A percentile compares a stretch with the other conserved stretches of the same genome.
These are phyloP conservation scores for Cladosporium sp. DNA, from an alignment of 2,329 filamentous ascomycete species.

Conservation along the genomic window DNA sequence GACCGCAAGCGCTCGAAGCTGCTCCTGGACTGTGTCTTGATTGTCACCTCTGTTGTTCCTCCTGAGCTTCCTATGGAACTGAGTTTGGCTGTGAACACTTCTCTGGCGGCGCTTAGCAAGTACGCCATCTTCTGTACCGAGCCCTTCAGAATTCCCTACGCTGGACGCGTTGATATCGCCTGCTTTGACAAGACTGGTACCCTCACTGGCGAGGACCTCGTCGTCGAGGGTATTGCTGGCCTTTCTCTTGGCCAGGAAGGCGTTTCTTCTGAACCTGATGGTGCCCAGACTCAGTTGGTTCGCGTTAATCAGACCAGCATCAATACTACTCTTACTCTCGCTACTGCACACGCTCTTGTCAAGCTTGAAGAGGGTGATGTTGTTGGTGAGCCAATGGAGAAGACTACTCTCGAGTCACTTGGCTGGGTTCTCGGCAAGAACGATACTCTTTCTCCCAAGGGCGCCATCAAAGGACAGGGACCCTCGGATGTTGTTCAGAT, in stretches of 20 bases:
- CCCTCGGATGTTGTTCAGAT: constrained; percentile 79
- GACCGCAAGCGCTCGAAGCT: constrained; percentile 98
- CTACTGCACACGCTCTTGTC: constrained; percentile 91
- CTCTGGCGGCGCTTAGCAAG: constrained; percentile 88
- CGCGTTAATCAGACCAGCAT: constrained; percentile 69
- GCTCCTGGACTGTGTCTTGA: constrained; percentile 93
- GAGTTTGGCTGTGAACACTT: constrained; percentile 95
- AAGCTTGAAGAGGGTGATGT: constrained; percentile 96
- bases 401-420: constrained; percentile 84
- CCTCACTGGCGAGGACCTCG: constrained; percentile 90
- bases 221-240: constrained; percentile 95
- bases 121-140: constrained; percentile 98
- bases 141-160: constrained; percentile 96
- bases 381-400: constrained; percentile 98
- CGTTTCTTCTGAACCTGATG: constrained; percentile 68
- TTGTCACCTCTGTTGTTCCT: constrained; percentile 96
- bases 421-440: constrained; percentile 92
- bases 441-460: constrained; percentile 75
- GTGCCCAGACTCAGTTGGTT: constrained; percentile 77
- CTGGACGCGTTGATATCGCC: constrained; percentile 90
- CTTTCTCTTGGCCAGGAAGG: constrained; percentile 70
- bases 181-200: constrained; percentile 99
- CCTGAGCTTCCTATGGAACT: constrained; percentile 98
- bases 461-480: constrained; percentile 43
- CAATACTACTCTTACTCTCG: constrained; percentile 88